Evolutionary conservation across 768 basidiomycete species (phyloP), one percentile per base, ranked within the genome.

Genomic region (Tylopilus plumbeoviolaceoides): DNA sequence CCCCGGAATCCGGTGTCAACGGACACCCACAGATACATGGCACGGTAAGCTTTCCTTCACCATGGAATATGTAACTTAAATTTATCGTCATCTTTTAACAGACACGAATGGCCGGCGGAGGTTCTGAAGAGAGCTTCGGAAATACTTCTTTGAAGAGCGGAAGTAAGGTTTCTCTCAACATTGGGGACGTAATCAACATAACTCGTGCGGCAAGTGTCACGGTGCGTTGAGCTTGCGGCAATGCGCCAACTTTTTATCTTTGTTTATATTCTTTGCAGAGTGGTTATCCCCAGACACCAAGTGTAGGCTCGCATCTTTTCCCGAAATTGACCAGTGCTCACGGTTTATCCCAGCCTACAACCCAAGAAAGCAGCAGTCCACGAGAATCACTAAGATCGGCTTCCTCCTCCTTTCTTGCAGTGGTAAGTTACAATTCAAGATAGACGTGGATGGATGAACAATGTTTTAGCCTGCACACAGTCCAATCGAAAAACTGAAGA

Each of bases 151-250:
- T 27, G 2, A 46, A 18, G 21, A 54, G 23, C n/a, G 23, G 17
- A 28, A 44, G 5, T 17, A 41, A 12, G 11, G 2, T 10, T 23
- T 1, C 20, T 8, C 9, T 23, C 7, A 14, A 15, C 3, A 30
- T 60, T 23, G 7, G 28, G 7, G 11, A 8, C 5, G 12, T 21
- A 4, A 41, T 54, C 11, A 21, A 12, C 2, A 9, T 0, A n/a
- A 31, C 1, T 4, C 30, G 21, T 7, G 33, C 43, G 6, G 28
- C 18, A 40, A 14, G n/a, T 12, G 6, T 5, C 30, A 4, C 15
- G 39, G 61, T 62, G 18, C n/a, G 58, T 50, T 35, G 33, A 21
- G 58, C 48, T 18, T 10, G n/a, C 38, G 4, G 10, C 38, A 39
- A 7, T 14, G n/a, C 8, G n/a, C 8, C 7, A 8, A 44, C 23